Percentiles rank a stretch among this genome's conserved stretches.
phyloP scores from a whole-genome alignment of 371 early-diverging fungal genomes.

The Batrachochytrium dendrobatidis region DNA sequence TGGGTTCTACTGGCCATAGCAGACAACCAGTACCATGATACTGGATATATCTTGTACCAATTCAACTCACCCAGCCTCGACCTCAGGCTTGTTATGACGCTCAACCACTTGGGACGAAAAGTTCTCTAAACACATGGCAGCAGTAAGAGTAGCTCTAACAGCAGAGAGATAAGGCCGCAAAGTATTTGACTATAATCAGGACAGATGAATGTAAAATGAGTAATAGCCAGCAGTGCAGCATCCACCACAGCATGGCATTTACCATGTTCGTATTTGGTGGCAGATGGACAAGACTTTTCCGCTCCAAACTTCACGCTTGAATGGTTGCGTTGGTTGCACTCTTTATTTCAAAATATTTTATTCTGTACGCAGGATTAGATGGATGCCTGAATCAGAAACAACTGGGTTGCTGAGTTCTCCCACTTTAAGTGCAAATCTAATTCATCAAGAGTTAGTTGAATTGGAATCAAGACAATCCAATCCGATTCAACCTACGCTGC shows the following conservation, averaged over 20 bases:
- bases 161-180: constrained; percentile 92
- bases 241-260: no score
- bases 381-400: constrained; percentile 89
- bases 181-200: constrained; percentile 94
- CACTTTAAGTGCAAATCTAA: constrained; percentile 62
- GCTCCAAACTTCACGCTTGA: no score
- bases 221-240: no score
- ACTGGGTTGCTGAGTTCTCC: constrained; percentile 79
- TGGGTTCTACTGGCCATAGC: no score
- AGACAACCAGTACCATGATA: no score
- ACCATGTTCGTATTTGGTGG: no score
- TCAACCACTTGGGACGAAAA: constrained; percentile 96
- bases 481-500: constrained; percentile 63
- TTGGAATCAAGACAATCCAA: background rate
- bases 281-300: no score
- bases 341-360: constrained; percentile 39
- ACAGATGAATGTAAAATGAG: no score
- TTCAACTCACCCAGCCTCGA: constrained; percentile 77
- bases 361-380: constrained; percentile 82
- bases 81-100: constrained; percentile 95
- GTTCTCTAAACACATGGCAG: constrained; percentile 92
- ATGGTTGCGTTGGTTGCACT: no score
- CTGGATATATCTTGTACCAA: background rate
- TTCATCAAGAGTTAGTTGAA: background rate
- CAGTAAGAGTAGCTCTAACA: constrained; percentile 88